Percentiles rank a stretch among this genome's conserved stretches.
Evolutionary conservation across 306 rosid species (phyloP).

Genomic region (Clitoria ternatea): DNA sequence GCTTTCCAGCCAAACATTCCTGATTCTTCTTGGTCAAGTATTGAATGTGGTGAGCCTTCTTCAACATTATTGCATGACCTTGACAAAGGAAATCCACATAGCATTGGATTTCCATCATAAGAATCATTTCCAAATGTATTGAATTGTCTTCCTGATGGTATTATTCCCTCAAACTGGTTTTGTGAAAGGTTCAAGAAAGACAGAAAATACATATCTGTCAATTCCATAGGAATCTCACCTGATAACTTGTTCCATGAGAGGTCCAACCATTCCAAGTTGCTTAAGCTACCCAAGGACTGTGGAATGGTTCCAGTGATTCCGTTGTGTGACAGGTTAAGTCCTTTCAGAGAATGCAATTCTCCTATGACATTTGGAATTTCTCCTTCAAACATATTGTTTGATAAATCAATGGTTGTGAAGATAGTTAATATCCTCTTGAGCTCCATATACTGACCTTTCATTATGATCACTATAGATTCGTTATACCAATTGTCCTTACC

Average conservation of each 20-base stretch:
- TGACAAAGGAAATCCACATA: constrained; percentile 38
- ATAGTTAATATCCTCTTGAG: background rate
- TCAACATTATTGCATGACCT: background rate
- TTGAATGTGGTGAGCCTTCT: background rate
- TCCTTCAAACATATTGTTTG: constrained; percentile 40
- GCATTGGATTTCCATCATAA: constrained; percentile 14
- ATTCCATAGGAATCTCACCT: constrained; percentile 10
- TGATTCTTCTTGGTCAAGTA: background rate
- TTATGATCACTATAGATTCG: background rate
- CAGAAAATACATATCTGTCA: constrained; percentile 24
- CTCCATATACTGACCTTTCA: background rate
- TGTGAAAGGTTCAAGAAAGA: constrained; percentile 23
- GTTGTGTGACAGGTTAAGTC: constrained; percentile 36
- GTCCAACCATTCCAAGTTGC: constrained; percentile 31
- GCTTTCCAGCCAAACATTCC: constrained; percentile 32
- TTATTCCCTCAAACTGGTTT: constrained; percentile 26
- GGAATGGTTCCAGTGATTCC: constrained; percentile 33
- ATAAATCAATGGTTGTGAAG: constrained; percentile 32
- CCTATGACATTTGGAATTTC: constrained; percentile 27
- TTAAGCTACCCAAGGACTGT: constrained; percentile 12
- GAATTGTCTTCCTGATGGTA: constrained; percentile 41
- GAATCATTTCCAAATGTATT: constrained; percentile 31
- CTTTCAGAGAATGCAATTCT: constrained; percentile 19
- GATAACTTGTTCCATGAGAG: constrained; percentile 25
- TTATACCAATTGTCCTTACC: rapidly evolving